phyloP scores from a whole-genome alignment of 441 rosid species.

The Gossypium schwendimanii region DNA sequence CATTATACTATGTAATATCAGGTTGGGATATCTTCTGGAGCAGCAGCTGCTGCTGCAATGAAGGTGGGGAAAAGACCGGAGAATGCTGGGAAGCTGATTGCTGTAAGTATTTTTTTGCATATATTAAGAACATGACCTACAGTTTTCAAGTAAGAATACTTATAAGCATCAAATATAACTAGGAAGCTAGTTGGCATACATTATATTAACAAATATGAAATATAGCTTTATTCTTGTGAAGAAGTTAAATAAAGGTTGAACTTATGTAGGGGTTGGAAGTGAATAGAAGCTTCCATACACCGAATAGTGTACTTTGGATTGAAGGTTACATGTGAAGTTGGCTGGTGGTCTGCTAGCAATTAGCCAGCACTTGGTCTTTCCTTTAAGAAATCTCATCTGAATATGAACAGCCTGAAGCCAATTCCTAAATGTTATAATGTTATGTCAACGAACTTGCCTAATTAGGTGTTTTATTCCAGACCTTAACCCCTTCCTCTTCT shows the following conservation, averaged over 20 bases:
- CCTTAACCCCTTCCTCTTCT: neutral
- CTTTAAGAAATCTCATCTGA: neutral
- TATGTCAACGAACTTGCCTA: neutral
- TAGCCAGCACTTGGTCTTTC: neutral
- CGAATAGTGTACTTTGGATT: neutral
- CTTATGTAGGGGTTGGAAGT: neutral
- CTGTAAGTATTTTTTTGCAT: conserved; percentile 39
- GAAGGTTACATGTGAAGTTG: conserved; percentile 1
- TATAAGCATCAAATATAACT: neutral
- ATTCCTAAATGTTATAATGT: neutral
- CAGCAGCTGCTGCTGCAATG: conserved; percentile 87
- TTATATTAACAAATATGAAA: neutral
- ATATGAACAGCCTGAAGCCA: neutral
- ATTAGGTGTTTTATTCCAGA: neutral
- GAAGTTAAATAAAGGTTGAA: neutral
- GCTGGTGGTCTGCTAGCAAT: neutral
- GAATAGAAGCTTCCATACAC: neutral
- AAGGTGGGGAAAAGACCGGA: conserved; percentile 76
- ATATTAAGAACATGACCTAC: conserved; percentile 1
- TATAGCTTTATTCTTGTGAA: neutral
- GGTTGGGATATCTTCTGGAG: conserved; percentile 98
- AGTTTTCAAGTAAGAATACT: neutral
- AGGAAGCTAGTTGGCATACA: neutral
- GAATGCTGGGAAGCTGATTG: conserved; percentile 80
- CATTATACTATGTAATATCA: conserved; percentile 18